Conservation (phyloP, 371 early-diverging fungal species). For the Syncephalastrum monosporum region DNA sequence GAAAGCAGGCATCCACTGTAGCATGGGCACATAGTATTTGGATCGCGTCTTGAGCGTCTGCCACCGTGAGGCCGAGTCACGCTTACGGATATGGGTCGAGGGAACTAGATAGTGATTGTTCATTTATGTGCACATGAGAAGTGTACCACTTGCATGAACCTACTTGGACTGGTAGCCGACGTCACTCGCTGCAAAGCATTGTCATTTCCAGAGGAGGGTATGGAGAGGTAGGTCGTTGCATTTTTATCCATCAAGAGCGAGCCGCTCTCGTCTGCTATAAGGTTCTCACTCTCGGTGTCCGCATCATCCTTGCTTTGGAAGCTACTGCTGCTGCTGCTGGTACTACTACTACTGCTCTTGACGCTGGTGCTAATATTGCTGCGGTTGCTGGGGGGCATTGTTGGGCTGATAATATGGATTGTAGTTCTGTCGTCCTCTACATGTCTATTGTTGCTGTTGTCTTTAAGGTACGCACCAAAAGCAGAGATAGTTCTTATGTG, state of each 20-base stretch:
- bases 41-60: slow-evolving; percentile 43
- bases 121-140: not conserved
- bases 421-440: no score
- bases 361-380: no score
- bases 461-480: no score
- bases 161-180: slow-evolving; percentile 4
- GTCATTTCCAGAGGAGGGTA: no score
- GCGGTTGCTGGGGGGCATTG: no score
- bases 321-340: not conserved
- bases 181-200: no score
- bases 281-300: not conserved
- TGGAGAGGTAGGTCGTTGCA: no score
- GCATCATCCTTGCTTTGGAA: slow-evolving; percentile 4
- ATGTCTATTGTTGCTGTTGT: no score
- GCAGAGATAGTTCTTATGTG: no score
- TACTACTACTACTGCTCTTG: not conserved
- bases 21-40: slow-evolving; percentile 82
- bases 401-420: no score
- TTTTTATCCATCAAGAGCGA: no score
- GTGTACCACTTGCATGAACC: slow-evolving; percentile 2
- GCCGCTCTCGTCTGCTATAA: no score
- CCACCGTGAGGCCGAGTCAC: slow-evolving; percentile 10
- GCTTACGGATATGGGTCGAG: slow-evolving; percentile 5
- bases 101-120: slow-evolving; percentile 1
- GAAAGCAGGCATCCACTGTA: slow-evolving; percentile 83